Base-by-base conservation (phyloP, 2,329 filamentous ascomycete genomes). In the Aspergillus jensenii region DNA sequence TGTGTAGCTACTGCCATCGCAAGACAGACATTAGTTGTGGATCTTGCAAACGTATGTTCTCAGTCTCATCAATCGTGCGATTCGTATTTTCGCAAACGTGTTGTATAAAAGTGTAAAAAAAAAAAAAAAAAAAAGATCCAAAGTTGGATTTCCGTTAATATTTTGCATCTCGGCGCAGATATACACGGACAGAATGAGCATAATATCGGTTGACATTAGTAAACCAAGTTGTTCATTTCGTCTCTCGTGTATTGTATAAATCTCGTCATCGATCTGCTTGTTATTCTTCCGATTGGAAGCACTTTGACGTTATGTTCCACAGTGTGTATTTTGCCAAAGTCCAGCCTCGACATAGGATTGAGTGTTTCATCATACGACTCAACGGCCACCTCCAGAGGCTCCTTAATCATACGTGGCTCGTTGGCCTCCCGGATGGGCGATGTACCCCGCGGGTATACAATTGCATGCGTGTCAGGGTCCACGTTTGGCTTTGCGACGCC, bases 301-400 rank as follows among this genome's bases (percentile, higher is more conserved):
- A 77, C 75, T 52, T 75, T 78, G 39, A 77, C 65, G 52, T 79
- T 78, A 54, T 78, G 72, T 54, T 80, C 73, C 12, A 79, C 72
- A 0, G 73, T 75, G 61, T 77, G 73, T 1, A 74, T 61, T 14
- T 78, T 78, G 2, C 70, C 71, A 37, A 77, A 78, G 11, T 77
- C 74, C 4, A 80, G 57, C 2, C 76, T 69, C 3, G 76, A 79
- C 49, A 71, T 66, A 0, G 14, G 8, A 15, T 74, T 53, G 5
- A 80, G 62, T 3, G 55, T 67, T 19, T 71, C 56, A 2, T 59
- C 53, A 0, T 48, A 14, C 14, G 60, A 59, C 0, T 61, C 56
- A 0, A 71, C 70, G 1, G 62, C 33, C 11, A 81, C 65, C 31
- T 66, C 65, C 4, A 81, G 69, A 0, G 77, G 68, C 3, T 65